Conservation (phyloP, 73 alveolate species). For the Effrenium voratum region DNA sequence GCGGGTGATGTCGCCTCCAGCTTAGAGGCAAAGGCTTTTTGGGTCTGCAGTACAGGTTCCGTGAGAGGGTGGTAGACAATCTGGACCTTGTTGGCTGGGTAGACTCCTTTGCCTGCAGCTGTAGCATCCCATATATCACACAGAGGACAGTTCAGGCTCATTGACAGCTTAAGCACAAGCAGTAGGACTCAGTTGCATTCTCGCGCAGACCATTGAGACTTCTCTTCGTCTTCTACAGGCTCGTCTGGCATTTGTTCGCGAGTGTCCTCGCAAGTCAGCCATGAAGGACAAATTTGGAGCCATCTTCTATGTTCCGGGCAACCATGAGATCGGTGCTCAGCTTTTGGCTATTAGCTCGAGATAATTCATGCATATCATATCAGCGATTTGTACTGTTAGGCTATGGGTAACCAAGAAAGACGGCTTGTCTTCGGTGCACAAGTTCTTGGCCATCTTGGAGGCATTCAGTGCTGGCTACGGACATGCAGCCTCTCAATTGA, state of each 20-base stretch:
- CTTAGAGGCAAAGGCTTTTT: conserved; percentile 76
- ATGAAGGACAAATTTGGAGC: conserved; percentile 64
- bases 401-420: conserved; percentile 80
- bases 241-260: background rate
- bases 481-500: no score
- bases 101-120: no score
- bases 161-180: no score
- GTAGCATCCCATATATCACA: no score
- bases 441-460: conserved; percentile 82
- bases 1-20: conserved; percentile 83
- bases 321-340: conserved; percentile 28
- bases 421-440: conserved; percentile 87
- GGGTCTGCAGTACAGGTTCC: no score
- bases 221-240: conserved; percentile 72
- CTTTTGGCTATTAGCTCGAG: background rate
- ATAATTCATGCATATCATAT: background rate
- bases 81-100: no score
- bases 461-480: no score
- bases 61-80: no score
- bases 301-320: conserved; percentile 75
- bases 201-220: conserved; percentile 52
- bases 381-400: background rate
- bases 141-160: no score
- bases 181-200: no score
- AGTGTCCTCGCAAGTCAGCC: background rate